Evolutionary conservation across 73 alveolate species (phyloP), one percentile per base, ranked within the genome.

Genomic region (Symbiodinium pilosum): DNA sequence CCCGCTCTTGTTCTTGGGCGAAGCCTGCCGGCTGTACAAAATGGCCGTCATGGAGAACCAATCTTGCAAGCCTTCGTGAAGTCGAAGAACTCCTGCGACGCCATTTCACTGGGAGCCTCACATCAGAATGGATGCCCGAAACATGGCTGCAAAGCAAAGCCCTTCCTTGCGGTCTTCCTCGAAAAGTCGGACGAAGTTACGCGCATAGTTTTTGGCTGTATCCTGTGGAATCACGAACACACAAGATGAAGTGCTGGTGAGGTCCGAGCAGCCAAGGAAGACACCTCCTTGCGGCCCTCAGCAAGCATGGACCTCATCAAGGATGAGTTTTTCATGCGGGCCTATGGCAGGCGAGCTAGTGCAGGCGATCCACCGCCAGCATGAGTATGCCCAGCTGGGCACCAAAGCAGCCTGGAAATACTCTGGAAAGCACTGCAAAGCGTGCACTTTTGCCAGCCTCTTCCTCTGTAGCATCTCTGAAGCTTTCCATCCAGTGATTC

Each of bases 1-100:
- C 93, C 93, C 93, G 43, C 93, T 85, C 20, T 85, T 85, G 77
- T 85, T 85, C 75, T 85, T 85, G 9, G 93, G 93, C 81, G 93
- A 85, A 21, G 93, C 93, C 93, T 85, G n/a, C n/a, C n/a, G n/a
- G n/a, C n/a, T n/a, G n/a, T n/a, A n/a, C n/a, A n/a, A n/a, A n/a
- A n/a, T 36, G n/a, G 32, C 38, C 56, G 21, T 9, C 21, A 47
- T 6, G 59, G 59, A 47, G 6, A 47, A 9, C 59, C 14, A 14
- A 47, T 14, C 6, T 47, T 9, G 59, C 59, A 47, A 34, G 93
- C 93, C 93, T 85, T 85, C 51, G 75, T 44, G 44, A 85, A 32
- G 20, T 85, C 93, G 93, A 85, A 85, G 75, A 32, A 85, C 44
- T 36, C 40, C 64, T 85, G 93, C 77, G 93, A 28, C 44, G 77